A percentile compares a stretch with the other conserved stretches of the same genome.
Conservation (phyloP, 441 rosid species). For the Biscutella laevigata region DNA sequence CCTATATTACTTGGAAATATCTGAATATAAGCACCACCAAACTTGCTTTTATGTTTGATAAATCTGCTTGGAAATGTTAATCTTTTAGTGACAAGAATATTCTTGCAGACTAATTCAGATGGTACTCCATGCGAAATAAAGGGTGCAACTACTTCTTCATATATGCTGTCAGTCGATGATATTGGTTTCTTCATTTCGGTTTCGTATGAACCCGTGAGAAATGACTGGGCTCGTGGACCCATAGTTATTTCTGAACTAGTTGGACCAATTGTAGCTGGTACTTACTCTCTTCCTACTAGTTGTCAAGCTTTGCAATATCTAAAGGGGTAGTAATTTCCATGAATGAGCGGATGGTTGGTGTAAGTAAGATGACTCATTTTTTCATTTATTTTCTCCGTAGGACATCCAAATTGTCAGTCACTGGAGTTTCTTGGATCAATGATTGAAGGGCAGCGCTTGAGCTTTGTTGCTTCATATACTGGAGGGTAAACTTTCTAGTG, state of each 20-base stretch:
- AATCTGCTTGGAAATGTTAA: no score
- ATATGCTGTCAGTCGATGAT: slow-evolving; percentile 65
- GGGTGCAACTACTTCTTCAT: slow-evolving; percentile 54
- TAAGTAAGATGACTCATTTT: slow-evolving; percentile 1
- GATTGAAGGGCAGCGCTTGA: slow-evolving; percentile 90
- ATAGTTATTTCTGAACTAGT: slow-evolving; percentile 70
- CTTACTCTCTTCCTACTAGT: slow-evolving; percentile 12
- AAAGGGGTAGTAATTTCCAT: not conserved
- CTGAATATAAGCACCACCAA: no score
- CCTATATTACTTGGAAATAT: slow-evolving; percentile 2
- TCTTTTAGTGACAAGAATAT: no score
- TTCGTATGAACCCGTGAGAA: slow-evolving; percentile 92
- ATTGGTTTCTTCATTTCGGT: slow-evolving; percentile 75
- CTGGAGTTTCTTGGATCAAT: slow-evolving; percentile 85
- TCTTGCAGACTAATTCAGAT: slow-evolving; percentile 69
- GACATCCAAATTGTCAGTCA: slow-evolving; percentile 81
- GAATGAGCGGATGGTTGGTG: slow-evolving; percentile 7
- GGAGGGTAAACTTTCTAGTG: slow-evolving; percentile 67
- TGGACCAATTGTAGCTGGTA: slow-evolving; percentile 85
- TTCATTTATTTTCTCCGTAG: slow-evolving; percentile 35
- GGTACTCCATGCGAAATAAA: slow-evolving; percentile 63
- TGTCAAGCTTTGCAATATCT: slow-evolving; percentile 7
- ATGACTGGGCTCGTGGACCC: slow-evolving; percentile 92
- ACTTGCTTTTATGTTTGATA: no score
- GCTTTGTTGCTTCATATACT: slow-evolving; percentile 72